Evolutionary conservation across 2,329 filamentous ascomycete species (phyloP).

Genomic region (Talaromyces sp.): DNA sequence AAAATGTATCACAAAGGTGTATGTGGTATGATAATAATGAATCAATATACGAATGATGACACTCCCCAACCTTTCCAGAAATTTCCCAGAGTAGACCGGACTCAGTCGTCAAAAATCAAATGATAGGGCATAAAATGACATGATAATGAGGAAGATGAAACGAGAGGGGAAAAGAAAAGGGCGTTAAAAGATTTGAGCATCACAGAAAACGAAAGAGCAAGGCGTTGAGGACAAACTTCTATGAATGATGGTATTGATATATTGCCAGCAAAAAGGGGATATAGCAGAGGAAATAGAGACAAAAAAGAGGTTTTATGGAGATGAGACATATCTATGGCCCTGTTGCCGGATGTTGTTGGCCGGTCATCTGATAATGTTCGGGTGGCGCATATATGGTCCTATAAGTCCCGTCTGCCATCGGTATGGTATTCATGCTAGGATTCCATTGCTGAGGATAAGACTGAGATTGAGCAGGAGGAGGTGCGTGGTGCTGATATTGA

Average conservation of each 20-base stretch:
- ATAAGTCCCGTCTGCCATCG: slow-evolving; percentile 32
- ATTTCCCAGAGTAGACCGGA: neutral
- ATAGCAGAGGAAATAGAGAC: neutral
- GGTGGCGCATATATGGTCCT: slow-evolving; percentile 29
- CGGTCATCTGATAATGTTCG: slow-evolving; percentile 15
- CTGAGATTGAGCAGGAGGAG: slow-evolving; percentile 18
- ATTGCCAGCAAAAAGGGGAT: neutral
- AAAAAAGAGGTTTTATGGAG: neutral
- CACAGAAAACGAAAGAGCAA: neutral
- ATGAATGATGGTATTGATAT: neutral
- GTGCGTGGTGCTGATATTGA: slow-evolving; percentile 7
- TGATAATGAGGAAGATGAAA: neutral
- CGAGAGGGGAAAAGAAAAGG: neutral
- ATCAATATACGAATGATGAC: neutral
- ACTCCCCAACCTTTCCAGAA: neutral
- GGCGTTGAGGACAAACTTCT: neutral
- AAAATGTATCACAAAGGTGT: slow-evolving; percentile 4
- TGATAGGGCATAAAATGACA: neutral
- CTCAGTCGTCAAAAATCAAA: slow-evolving; percentile 1
- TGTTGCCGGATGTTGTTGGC: slow-evolving; percentile 22
- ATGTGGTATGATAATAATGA: neutral
- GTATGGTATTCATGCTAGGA: slow-evolving; percentile 11
- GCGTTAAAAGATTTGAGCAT: neutral
- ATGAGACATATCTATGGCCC: slow-evolving; percentile 15
- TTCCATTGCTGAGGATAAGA: slow-evolving; percentile 22